Base-by-base conservation (phyloP, 1,139 yeast species). In the Nakaseomyces sp. region DNA sequence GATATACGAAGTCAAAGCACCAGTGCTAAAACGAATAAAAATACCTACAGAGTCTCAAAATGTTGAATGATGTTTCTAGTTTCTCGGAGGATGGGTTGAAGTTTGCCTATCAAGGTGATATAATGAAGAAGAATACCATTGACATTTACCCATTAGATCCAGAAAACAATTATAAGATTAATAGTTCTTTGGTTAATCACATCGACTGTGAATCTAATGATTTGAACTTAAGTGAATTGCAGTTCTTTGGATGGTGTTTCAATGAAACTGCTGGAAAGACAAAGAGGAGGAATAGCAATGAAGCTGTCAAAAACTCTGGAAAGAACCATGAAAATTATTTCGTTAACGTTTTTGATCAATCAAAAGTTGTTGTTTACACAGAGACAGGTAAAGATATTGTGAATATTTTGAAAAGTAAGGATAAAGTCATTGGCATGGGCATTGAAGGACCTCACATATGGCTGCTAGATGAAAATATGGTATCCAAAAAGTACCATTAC, bases 371-470 rank as follows among this genome's bases (percentile, higher is more conserved):
- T 8, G 52, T 60, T 12, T 61, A 52, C 40, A 57, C 64, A 2
- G 47, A 61, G 3, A 58, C 55, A 37, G 65, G 65, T 40, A 59
- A 58, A 35, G 56, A 60, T 30, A 63, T 63, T 42, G 53, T 61
- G 12, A 63, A 61, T 41, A 61, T 63, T 17, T 52, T 61, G 40
- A 59, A 58, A 41, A 58, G 50, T 28, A 63, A 61, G 44, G 49
- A 50, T 28, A 58, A 56, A 19, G 49, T 63, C 19, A 30, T 54
- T 16, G 56, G 57, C 16, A 47, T 55, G 24, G 60, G 51, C 37
- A 48, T 61, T 2, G 50, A 47, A 15, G 58, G 50, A 15, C 43
- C 53, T 5, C 47, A 46, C 24, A 51, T 61, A 31, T 63, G 65
- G 64, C 51, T 54, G 17, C 43, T 61, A 19, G 66, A 61, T 45